phyloP scores from a whole-genome alignment of 2,329 filamentous ascomycete genomes.

The Clarireedia hainanense region DNA sequence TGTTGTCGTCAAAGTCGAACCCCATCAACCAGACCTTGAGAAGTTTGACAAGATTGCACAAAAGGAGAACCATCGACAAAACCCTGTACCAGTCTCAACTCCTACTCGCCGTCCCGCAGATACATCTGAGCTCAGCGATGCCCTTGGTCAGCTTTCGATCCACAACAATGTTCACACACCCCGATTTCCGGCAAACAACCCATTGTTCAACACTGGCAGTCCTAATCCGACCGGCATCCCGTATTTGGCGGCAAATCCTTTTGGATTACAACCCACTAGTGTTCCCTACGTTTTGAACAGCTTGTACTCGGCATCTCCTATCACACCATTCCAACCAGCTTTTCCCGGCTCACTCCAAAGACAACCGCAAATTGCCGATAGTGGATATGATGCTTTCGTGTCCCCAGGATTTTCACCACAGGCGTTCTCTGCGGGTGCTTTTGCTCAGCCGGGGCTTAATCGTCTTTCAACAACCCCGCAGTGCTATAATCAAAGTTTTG shows the following conservation, averaged over 20 bases:
- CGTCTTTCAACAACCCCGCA: background rate
- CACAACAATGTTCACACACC: slow-evolving; percentile 5
- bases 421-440: background rate
- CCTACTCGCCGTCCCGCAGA: slow-evolving; percentile 11
- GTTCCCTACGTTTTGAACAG: slow-evolving; percentile 2
- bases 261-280: slow-evolving; percentile 1
- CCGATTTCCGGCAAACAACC: background rate
- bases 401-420: background rate
- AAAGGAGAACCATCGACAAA: background rate
- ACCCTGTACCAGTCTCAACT: background rate
- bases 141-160: slow-evolving; percentile 6
- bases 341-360: background rate
- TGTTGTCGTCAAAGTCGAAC: slow-evolving; percentile 7
- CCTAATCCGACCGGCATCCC: slow-evolving; percentile 4
- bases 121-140: slow-evolving; percentile 3
- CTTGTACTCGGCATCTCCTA: slow-evolving; percentile 8
- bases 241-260: slow-evolving; percentile 8
- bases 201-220: slow-evolving; percentile 3
- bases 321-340: background rate
- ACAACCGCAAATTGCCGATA: background rate
- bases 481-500: slow-evolving; percentile 1
- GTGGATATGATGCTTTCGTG: background rate
- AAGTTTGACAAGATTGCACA: background rate
- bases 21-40: slow-evolving; percentile 11
- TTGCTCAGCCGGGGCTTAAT: background rate